phyloP scores from a whole-genome alignment of 805 yeast species.

The Blastobotrys parvus region DNA sequence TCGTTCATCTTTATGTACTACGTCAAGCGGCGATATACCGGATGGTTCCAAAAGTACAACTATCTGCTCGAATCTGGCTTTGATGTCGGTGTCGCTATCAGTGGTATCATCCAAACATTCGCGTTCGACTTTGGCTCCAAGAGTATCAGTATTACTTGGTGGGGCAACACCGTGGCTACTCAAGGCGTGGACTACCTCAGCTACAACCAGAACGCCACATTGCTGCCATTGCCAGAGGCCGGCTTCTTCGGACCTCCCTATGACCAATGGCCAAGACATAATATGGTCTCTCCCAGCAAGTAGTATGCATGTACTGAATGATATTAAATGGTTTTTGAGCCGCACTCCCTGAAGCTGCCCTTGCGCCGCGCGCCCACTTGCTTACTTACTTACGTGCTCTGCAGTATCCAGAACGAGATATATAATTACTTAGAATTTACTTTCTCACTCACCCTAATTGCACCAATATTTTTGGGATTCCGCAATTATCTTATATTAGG shows the following conservation, averaged over 20 bases:
- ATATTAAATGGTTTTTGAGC: too few species aligned
- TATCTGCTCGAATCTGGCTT: constrained; percentile 41
- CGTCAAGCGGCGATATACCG: constrained; percentile 34
- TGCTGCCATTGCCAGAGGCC: constrained; percentile 12
- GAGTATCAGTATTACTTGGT: constrained; percentile 31
- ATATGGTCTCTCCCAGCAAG: too few species aligned
- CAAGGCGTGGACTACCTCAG: constrained; percentile 2
- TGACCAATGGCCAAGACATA: too few species aligned
- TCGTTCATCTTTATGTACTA: constrained; percentile 39
- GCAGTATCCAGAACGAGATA: too few species aligned
- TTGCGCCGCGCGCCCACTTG: too few species aligned
- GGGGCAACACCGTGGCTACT: constrained; percentile 35
- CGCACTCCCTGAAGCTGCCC: too few species aligned
- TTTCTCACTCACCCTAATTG: too few species aligned
- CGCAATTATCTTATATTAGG: too few species aligned
- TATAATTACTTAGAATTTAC: too few species aligned
- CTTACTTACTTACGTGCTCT: too few species aligned
- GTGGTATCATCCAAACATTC: constrained; percentile 38
- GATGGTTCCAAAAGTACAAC: constrained; percentile 49
- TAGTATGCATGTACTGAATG: too few species aligned
- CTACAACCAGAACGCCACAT: constrained; percentile 2
- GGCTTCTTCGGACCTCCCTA: constrained; percentile 16
- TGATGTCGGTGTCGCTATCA: constrained; percentile 42
- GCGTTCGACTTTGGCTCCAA: constrained; percentile 33
- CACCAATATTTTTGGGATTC: too few species aligned